These are phyloP conservation scores for Tylopilus sp. DNA, from an alignment of 768 basidiomycete genomes.

Conservation along the genomic window DNA sequence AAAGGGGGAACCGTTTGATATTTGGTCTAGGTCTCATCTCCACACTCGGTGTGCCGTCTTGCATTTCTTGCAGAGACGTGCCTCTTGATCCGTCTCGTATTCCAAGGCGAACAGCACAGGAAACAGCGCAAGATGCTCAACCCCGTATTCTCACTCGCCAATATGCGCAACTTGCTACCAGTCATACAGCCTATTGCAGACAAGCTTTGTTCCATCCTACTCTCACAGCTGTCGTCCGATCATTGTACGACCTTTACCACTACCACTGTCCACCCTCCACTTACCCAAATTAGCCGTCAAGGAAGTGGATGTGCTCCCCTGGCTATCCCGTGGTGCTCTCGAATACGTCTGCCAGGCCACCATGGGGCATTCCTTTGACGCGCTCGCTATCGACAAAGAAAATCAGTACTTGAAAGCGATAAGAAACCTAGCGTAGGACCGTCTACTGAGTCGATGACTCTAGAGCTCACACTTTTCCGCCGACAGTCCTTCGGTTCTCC, in stretches of 20 bases:
- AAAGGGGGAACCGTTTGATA: slow-evolving; percentile 28
- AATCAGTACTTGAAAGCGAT: slow-evolving; percentile 31
- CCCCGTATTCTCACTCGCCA: slow-evolving; percentile 30
- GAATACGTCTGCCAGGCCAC: slow-evolving; percentile 35
- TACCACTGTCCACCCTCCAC: background rate
- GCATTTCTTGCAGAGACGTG: background rate
- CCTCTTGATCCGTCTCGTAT: background rate
- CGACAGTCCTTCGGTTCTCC: slow-evolving; percentile 25
- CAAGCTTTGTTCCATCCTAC: slow-evolving; percentile 19
- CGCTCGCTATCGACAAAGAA: slow-evolving; percentile 22
- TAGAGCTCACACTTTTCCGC: background rate
- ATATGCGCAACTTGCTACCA: slow-evolving; percentile 31
- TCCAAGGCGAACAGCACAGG: slow-evolving; percentile 27
- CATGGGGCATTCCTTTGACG: slow-evolving; percentile 33
- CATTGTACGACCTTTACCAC: slow-evolving; percentile 15
- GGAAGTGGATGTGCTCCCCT: slow-evolving; percentile 35
- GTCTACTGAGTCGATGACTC: background rate
- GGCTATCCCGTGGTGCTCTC: slow-evolving; percentile 32
- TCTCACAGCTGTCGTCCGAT: slow-evolving; percentile 20
- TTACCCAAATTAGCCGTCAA: slow-evolving; percentile 14
- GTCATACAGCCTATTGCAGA: slow-evolving; percentile 34
- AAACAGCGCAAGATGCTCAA: slow-evolving; percentile 34
- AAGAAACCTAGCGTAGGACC: slow-evolving; percentile 28
- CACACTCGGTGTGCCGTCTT: slow-evolving; percentile 30
- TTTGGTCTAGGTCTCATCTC: slow-evolving; percentile 38